Conservation (phyloP, 371 early-diverging fungal species). For the Funneliformis caledonium region DNA sequence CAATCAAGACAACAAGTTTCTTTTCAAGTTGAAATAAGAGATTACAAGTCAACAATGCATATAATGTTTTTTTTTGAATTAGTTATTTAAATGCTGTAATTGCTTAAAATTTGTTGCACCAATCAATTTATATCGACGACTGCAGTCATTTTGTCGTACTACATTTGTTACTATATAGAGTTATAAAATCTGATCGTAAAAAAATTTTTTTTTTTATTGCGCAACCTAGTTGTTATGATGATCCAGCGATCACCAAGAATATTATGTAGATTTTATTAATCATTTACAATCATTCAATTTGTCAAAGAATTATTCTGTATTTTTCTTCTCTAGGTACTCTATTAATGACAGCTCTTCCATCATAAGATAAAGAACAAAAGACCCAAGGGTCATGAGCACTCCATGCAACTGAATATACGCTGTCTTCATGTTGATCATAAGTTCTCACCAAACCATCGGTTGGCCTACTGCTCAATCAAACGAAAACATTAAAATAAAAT, state of each 20-base stretch:
- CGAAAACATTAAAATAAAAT: constrained; percentile 12
- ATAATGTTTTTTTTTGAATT: not conserved
- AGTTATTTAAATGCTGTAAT: not conserved
- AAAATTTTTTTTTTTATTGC: too few relatives aligned
- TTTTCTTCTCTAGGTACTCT: constrained; percentile 87
- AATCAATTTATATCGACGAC: not conserved
- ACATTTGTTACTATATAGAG: not conserved
- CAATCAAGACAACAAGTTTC: not conserved
- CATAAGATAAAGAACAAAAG: constrained; percentile 91
- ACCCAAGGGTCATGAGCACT: constrained; percentile 91
- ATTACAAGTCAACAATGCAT: not conserved
- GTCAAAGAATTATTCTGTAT: constrained; percentile 75
- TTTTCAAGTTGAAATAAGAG: not conserved
- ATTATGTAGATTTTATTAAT: too few relatives aligned
- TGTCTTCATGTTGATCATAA: constrained; percentile 92
- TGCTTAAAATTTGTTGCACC: not conserved
- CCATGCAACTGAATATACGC: constrained; percentile 90
- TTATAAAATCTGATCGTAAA: not conserved
- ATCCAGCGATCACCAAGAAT: too few relatives aligned
- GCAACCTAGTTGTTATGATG: too few relatives aligned
- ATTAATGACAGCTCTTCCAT: constrained; percentile 89
- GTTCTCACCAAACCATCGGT: constrained; percentile 82
- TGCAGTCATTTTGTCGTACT: not conserved
- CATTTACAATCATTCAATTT: too few relatives aligned
- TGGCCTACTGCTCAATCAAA: constrained; percentile 51